Evolutionary conservation across 2,329 filamentous ascomycete species (phyloP).

Genomic region (Diplodia sapinea): DNA sequence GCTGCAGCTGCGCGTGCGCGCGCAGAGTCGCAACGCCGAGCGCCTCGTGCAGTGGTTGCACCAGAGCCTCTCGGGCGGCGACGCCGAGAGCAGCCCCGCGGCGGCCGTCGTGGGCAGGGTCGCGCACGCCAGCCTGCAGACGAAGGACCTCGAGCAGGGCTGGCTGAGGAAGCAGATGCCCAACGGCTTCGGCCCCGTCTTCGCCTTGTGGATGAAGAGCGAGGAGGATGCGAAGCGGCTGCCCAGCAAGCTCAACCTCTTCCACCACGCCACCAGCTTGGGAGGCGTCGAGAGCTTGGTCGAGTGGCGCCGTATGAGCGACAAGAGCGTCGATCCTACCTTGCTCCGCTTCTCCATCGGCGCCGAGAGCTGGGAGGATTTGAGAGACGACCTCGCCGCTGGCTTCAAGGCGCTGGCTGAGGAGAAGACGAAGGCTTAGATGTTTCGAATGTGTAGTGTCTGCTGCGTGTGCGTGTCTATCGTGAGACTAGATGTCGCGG

Average conservation of each 20-base stretch:
- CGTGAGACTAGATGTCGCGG: not conserved
- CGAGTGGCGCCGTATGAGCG: conserved; percentile 93
- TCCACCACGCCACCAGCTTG: conserved; percentile 93
- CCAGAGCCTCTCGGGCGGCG: conserved; percentile 32
- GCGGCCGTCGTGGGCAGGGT: conserved; percentile 58
- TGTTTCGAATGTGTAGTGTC: not conserved
- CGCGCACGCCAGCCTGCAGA: conserved; percentile 79
- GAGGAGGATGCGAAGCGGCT: conserved; percentile 68
- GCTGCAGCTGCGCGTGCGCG: conserved; percentile 77
- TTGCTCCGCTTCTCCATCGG: conserved; percentile 84
- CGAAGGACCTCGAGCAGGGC: conserved; percentile 51
- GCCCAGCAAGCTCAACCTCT: conserved; percentile 79
- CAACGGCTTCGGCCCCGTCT: conserved; percentile 86
- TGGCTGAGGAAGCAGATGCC: conserved; percentile 93
- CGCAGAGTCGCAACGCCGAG: conserved; percentile 75
- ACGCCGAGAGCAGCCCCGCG: conserved; percentile 42
- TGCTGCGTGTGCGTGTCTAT: not conserved
- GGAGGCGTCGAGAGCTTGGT: conserved; percentile 95
- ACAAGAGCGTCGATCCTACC: conserved; percentile 71
- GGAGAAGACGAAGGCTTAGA: conserved; percentile 19
- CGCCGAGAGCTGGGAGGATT: conserved; percentile 83
- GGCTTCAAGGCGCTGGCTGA: conserved; percentile 38
- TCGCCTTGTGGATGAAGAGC: conserved; percentile 71
- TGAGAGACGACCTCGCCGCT: conserved; percentile 70
- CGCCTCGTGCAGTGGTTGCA: conserved; percentile 75